Evolutionary conservation across 495 filamentous ascomycete genomes (phyloP), one percentile per base, ranked within the genome.

Genomic region (Lophiostoma macrostomum): DNA sequence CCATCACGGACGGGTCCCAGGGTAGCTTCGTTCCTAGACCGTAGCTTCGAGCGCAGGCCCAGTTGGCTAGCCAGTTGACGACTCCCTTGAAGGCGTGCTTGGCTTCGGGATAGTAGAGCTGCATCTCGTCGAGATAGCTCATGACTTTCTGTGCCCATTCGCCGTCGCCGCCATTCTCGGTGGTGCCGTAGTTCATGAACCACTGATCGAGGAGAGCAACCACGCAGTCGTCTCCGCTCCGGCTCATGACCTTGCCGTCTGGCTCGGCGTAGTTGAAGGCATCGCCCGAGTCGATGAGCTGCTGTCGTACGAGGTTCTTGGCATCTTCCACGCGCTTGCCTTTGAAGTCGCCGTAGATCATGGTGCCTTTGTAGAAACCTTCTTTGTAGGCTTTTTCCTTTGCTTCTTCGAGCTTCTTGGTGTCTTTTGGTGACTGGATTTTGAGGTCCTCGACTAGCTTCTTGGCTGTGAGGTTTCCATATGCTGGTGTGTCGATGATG

Each of bases 331-430:
- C 93, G 47, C 87, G 76, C 70, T 90, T 79, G 23, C 90, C 93
- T 69, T 84, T 87, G 73, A 87, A 96, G 18, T 95, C 88, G 38
- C 93, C 93, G 46, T 87, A 77, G 32, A 88, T 69, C 88, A 98
- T 93, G 34, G 78, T 88, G 41, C 93, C 93, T 72, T 94, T 86
- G 75, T 97, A 98, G 76, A 88, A 96, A n/a, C 88, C 93, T 67
- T 95, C 91, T 68, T 90, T 94, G 74, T 98, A 98, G 4, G 93
- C 93, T 39, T 91, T 72, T 51, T 97, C 91, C 73, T 98, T 98
- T 25, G 93, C 93, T 74, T 96, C 85, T 20, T 84, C 84, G 13
- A 97, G 81, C 71, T 85, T 87, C 66, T 86, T 95, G 13, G 81
- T 76, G 63, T 98, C 93, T 71, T 96, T 98, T 47, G 93, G 91